Base-by-base conservation (phyloP, 768 basidiomycete species). In the Boletellus sp. region DNA sequence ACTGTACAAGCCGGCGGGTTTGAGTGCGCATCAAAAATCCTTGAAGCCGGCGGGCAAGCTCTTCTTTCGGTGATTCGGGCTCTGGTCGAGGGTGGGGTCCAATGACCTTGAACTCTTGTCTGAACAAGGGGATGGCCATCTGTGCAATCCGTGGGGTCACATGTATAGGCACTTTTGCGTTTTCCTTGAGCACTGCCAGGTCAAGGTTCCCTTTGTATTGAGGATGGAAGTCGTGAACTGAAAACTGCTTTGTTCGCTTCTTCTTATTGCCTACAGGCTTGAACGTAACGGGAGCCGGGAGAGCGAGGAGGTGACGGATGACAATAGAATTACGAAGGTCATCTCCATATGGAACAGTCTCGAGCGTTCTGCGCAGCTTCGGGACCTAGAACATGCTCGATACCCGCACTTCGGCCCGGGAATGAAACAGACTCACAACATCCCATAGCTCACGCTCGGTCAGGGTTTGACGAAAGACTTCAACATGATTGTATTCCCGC, bases 141-240 rank as follows among this genome's bases (percentile, higher is more conserved):
- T 66, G 57, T 6, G 73, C 74, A 38, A 90, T 81, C 17, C 73
- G 70, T 0, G 80, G 79, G 0, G 86, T 88, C 8, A 90, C 84
- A 41, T 78, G 78, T 0, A 85, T 87, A 5, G 70, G 66, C 16
- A 65, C 75, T 55, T 81, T n/a, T n/a, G n/a, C n/a, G n/a, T n/a
- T 79, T 26, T 77, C 75, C 53, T 80, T 78, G 16, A 88, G 70
- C 2, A 85, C 79, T 2, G 73, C 76, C 4, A 78, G 55, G 56
- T 90, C 87, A 6, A 72, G 67, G 55, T 82, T 79, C 0, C 74
- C 75, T 0, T 38, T 58, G 48, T 55, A 57, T 3, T 57, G 37
- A 12, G 51, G 23, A 9, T 16, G 38, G 11, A 43, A 17, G n/a
- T 51, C 42, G 13, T 3, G 31, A 16, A 24, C 49, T 6, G 48